Percentiles rank a stretch among this genome's conserved stretches.
phyloP scores from a whole-genome alignment of 2,329 filamentous ascomycete genomes.

The Colletotrichum tropicale region DNA sequence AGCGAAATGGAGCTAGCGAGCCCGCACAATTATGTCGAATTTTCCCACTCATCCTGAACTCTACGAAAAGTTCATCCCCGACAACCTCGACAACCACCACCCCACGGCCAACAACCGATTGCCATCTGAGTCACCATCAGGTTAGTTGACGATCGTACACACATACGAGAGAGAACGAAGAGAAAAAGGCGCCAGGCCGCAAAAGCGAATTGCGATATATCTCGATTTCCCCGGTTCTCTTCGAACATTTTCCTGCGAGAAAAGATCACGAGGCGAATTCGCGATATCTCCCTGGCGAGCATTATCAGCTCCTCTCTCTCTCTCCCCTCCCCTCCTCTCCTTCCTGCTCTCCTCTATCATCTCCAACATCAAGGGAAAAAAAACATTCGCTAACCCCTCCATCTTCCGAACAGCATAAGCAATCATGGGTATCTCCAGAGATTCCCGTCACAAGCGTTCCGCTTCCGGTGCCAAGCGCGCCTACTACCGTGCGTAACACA shows the following conservation, averaged over 20 bases:
- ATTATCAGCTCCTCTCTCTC: not conserved
- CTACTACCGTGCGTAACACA: constrained; percentile 79
- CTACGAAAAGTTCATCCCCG: constrained; percentile 15
- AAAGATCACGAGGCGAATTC: constrained; percentile 2
- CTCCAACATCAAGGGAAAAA: not conserved
- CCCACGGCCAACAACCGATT: constrained; percentile 19
- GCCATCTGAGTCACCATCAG: constrained; percentile 19
- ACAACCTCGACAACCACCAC: constrained; percentile 20
- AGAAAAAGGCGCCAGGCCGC: not conserved
- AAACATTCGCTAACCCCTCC: constrained; percentile 25
- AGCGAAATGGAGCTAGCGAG: constrained; percentile 6
- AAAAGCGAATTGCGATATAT: not conserved
- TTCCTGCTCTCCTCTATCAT: not conserved
- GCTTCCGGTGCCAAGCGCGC: constrained; percentile 97
- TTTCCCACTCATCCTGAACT: not conserved
- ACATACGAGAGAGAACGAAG: not conserved
- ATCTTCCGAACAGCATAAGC: constrained; percentile 62
- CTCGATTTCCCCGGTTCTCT: not conserved
- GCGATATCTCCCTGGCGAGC: constrained; percentile 6
- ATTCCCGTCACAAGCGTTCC: constrained; percentile 99
- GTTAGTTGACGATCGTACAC: constrained; percentile 11
- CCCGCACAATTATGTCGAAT: constrained; percentile 17
- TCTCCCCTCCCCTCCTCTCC: not conserved
- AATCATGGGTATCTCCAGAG: constrained; percentile 99
- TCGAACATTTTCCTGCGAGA: not conserved